Conservation (phyloP, 2,329 filamentous ascomycete genomes). For the Didymella lethalis region DNA sequence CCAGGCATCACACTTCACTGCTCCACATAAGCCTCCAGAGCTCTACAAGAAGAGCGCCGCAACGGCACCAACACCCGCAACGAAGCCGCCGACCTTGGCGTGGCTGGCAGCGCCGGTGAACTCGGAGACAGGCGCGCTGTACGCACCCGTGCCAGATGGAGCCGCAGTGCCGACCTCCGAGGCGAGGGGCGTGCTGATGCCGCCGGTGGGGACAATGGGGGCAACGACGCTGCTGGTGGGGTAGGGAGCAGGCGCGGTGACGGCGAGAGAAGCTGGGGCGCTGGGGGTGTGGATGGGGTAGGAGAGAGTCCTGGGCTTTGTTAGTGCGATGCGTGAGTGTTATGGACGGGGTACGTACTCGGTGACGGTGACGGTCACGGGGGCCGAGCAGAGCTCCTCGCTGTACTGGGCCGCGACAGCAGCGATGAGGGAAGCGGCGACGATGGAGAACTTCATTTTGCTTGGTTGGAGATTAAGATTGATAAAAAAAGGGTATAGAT, state of each 20-base stretch:
- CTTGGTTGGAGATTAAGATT: slow-evolving; percentile 10
- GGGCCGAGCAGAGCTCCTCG: slow-evolving; percentile 34
- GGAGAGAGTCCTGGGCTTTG: slow-evolving; percentile 20
- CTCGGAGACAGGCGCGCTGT: slow-evolving; percentile 31
- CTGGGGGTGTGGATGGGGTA: slow-evolving; percentile 33
- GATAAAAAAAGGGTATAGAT: slow-evolving; percentile 13
- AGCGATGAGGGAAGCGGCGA: slow-evolving; percentile 37
- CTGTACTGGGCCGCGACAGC: slow-evolving; percentile 33
- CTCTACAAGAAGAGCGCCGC: slow-evolving; percentile 49
- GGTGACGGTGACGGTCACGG: slow-evolving; percentile 42
- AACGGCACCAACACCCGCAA: slow-evolving; percentile 47
- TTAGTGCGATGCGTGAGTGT: slow-evolving; percentile 8
- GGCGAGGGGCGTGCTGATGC: slow-evolving; percentile 14
- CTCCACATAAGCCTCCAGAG: not conserved
- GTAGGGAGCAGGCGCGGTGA: slow-evolving; percentile 38
- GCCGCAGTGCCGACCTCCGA: slow-evolving; percentile 27
- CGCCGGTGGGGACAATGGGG: slow-evolving; percentile 29
- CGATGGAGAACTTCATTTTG: slow-evolving; percentile 44
- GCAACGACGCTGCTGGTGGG: slow-evolving; percentile 29
- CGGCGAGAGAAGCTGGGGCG: slow-evolving; percentile 30
- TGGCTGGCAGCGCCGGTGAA: slow-evolving; percentile 47
- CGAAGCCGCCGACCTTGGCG: slow-evolving; percentile 41
- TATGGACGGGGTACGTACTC: slow-evolving; percentile 25
- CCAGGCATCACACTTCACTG: not conserved
- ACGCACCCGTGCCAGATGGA: slow-evolving; percentile 35